Percentiles rank a stretch among this genome's conserved stretches.
Evolutionary conservation across 1,284 basidiomycete genomes (phyloP).

Genomic region (Naganishia liquefaciens): DNA sequence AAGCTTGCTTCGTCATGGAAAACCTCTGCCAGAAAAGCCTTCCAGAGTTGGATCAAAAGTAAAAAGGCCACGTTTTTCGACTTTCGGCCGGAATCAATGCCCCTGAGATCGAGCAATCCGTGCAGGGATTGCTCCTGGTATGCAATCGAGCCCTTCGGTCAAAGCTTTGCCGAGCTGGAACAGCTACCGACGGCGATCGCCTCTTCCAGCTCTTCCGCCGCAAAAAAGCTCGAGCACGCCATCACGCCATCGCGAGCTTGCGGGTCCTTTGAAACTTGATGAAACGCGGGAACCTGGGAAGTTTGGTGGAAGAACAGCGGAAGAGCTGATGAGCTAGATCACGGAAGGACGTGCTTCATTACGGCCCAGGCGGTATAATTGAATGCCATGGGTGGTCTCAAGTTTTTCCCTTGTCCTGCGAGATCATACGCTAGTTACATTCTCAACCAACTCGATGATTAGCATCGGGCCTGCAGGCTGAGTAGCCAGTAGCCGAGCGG

Average conservation of each 20-base stretch:
- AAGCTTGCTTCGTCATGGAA: too few species aligned
- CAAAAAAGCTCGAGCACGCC: constrained; percentile 20
- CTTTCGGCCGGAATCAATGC: constrained; percentile 3
- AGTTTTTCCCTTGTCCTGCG: too few species aligned
- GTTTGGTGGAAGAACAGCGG: too few species aligned
- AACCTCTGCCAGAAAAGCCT: too few species aligned
- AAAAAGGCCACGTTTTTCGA: not conserved
- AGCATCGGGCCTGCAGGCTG: too few species aligned
- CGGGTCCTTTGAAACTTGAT: constrained; percentile 3
- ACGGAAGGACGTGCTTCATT: too few species aligned
- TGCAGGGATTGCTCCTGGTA: not conserved
- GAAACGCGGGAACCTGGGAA: constrained; percentile 4
- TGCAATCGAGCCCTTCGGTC: not conserved
- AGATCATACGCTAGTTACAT: too few species aligned
- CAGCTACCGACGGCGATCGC: constrained; percentile 15
- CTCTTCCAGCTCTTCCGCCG: not conserved
- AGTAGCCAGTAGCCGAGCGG: too few species aligned
- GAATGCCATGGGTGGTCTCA: too few species aligned
- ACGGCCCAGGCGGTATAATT: too few species aligned
- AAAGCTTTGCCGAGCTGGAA: constrained; percentile 5
- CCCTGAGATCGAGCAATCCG: not conserved
- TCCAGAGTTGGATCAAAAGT: not conserved
- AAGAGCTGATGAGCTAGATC: too few species aligned
- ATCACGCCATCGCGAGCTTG: constrained; percentile 7
- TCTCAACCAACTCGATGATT: too few species aligned